phyloP scores from a whole-genome alignment of 2,329 filamentous ascomycete species.

The Mariannaea elegans region DNA sequence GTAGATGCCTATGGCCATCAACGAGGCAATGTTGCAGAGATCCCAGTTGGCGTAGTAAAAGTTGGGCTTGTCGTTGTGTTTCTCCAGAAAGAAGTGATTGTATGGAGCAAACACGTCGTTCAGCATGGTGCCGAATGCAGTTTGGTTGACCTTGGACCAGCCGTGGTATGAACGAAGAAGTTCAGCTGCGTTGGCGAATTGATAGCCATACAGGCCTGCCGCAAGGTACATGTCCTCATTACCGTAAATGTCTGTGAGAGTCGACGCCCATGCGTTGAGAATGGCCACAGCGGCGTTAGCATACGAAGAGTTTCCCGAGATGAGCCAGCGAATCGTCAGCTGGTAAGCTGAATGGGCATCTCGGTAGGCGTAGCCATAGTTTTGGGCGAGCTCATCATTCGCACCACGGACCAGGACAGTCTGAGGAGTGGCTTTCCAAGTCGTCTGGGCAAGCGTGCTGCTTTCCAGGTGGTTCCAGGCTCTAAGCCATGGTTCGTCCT shows the following conservation, averaged over 20 bases:
- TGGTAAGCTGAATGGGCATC: conserved; percentile 14
- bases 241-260: conserved; percentile 46
- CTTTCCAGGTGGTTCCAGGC: conserved; percentile 10
- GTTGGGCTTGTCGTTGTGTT: conserved; percentile 12
- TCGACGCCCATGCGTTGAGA: conserved; percentile 49
- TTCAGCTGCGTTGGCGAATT: conserved; percentile 56
- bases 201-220: conserved; percentile 54
- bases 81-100: conserved; percentile 5
- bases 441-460: background rate
- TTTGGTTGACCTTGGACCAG: conserved; percentile 37
- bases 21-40: conserved; percentile 52
- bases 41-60: conserved; percentile 33
- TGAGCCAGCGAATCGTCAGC: conserved; percentile 47
- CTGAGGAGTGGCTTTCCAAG: conserved; percentile 3
- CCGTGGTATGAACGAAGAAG: conserved; percentile 46
- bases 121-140: conserved; percentile 13
- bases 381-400: background rate
- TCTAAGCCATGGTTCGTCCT: conserved; percentile 5
- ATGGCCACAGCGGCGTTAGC: conserved; percentile 49
- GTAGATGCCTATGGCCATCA: conserved; percentile 53
- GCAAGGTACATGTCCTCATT: conserved; percentile 49
- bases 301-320: conserved; percentile 47
- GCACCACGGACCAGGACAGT: conserved; percentile 5
- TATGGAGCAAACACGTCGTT: conserved; percentile 3
- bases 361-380: conserved; percentile 9